Conservation (phyloP, 1,139 yeast species). For the Yamadazyma conglobata region DNA sequence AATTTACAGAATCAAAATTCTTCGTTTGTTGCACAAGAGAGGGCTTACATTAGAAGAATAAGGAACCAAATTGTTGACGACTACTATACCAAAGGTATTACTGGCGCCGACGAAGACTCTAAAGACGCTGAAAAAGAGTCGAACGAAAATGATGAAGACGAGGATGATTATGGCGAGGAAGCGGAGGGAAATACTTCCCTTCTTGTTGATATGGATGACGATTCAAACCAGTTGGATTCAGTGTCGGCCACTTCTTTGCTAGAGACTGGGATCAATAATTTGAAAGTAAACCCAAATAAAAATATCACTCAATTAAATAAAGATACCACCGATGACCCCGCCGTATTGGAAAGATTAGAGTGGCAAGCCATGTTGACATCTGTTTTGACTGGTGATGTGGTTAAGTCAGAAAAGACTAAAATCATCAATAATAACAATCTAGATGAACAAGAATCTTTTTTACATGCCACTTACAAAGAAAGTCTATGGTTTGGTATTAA, state of each 20-base stretch:
- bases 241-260: slow-evolving; percentile 36
- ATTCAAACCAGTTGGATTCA: slow-evolving; percentile 41
- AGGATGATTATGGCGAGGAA: slow-evolving; percentile 23
- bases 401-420: slow-evolving; percentile 84
- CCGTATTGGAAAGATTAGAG: slow-evolving; percentile 76
- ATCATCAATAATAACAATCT: slow-evolving; percentile 47
- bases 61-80: slow-evolving; percentile 66
- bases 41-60: slow-evolving; percentile 62
- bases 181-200: slow-evolving; percentile 32
- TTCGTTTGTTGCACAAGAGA: slow-evolving; percentile 62
- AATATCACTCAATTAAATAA: slow-evolving; percentile 39
- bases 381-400: slow-evolving; percentile 92
- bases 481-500: slow-evolving; percentile 78
- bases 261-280: slow-evolving; percentile 21
- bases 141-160: slow-evolving; percentile 24
- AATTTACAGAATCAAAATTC: slow-evolving; percentile 23
- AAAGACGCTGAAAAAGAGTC: slow-evolving; percentile 26
- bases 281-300: slow-evolving; percentile 30
- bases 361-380: slow-evolving; percentile 95
- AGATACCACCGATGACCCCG: slow-evolving; percentile 54
- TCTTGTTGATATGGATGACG: slow-evolving; percentile 42
- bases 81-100: slow-evolving; percentile 62
- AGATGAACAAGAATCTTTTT: slow-evolving; percentile 45
- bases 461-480: slow-evolving; percentile 62
- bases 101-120: slow-evolving; percentile 31